phyloP scores from a whole-genome alignment of 228 moss, liverwort and hornwort genomes.

The Sphagnum fallax region DNA sequence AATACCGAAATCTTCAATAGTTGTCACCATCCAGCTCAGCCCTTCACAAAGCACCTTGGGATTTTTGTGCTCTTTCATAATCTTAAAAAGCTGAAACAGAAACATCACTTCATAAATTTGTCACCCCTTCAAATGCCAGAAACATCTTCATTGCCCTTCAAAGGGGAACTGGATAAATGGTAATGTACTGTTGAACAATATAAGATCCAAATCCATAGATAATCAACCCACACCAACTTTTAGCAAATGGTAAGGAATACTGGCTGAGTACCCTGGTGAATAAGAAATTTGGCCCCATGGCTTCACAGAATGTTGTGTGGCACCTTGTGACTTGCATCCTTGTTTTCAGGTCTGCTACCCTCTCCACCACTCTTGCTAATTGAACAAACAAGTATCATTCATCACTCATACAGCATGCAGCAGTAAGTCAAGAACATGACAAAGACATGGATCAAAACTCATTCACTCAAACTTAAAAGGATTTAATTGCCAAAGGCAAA shows the following conservation, averaged over 20 bases:
- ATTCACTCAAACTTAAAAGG: too few relatives aligned
- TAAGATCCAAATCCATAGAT: background rate
- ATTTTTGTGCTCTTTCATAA: constrained; percentile 93
- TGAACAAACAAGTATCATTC: too few relatives aligned
- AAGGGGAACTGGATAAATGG: too few relatives aligned
- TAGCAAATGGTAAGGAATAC: background rate
- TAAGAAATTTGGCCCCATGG: constrained; percentile 83
- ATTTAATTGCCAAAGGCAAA: too few relatives aligned
- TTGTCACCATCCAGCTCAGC: constrained; percentile 74
- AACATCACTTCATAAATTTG: background rate
- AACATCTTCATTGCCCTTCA: too few relatives aligned
- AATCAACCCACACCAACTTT: background rate
- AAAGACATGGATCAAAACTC: too few relatives aligned
- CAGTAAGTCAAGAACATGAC: too few relatives aligned
- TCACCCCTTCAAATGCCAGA: too few relatives aligned
- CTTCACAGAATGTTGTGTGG: constrained; percentile 88
- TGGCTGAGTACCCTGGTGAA: constrained; percentile 39
- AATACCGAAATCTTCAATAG: constrained; percentile 85
- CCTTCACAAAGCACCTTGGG: constrained; percentile 89
- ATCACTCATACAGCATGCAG: too few relatives aligned
- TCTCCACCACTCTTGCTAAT: constrained; percentile 70
- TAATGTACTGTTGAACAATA: too few relatives aligned
- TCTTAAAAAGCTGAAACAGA: constrained; percentile 60
- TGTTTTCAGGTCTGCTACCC: constrained; percentile 79
- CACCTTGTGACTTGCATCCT: constrained; percentile 86